Base-by-base conservation (phyloP, 768 basidiomycete genomes). In the Hericium erinaceus region DNA sequence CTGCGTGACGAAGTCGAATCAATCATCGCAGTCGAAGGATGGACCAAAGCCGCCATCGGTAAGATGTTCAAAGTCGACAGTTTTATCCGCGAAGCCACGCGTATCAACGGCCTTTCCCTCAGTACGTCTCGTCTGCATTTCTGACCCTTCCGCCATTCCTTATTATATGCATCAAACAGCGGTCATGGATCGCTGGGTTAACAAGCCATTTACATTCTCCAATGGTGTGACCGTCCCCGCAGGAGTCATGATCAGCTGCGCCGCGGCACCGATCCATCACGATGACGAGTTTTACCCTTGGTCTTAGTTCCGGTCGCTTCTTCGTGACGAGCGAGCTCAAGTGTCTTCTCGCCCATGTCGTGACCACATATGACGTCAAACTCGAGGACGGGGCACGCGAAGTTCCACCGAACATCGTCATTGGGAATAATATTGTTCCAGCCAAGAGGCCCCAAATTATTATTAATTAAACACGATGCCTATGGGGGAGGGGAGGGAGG, bases 141-240 rank as follows among this genome's bases (percentile, higher is more conserved):
- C 12, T n/a, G 20, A 8, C 44, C 3, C 7, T 18, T 18, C 33
- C 33, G 33, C 7, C 33, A 10, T 33, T 8, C 1, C 4, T 54
- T 5, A 22, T 39, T 15, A 1, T 33, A 15, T 2, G 39, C 26
- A 8, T 33, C 6, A 8, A 33, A 4, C 54, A 71, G 74, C 65
- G 8, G 56, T 62, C 0, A 46, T 75, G 56, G 18, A 20, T 2
- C 69, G 75, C 18, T 61, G 64, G 39, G 70, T 69, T 1, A 6
- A 68, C 48, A 55, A 65, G 20, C 70, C 70, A 10, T 65, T 72
- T 60, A 70, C 64, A 8, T 70, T 76, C 51, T 70, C 68, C 15
- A 65, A 73, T 55, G 74, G 74, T 16, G 64, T 68, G 39, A 55
- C 61, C 55, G 28, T 72, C 39, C 69, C 66, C 39, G 33, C 52